Percentiles rank a stretch among this genome's conserved stretches.
These are phyloP conservation scores for Scheffersomyces spartinae DNA, from an alignment of 805 yeast species.

Conservation along the genomic window DNA sequence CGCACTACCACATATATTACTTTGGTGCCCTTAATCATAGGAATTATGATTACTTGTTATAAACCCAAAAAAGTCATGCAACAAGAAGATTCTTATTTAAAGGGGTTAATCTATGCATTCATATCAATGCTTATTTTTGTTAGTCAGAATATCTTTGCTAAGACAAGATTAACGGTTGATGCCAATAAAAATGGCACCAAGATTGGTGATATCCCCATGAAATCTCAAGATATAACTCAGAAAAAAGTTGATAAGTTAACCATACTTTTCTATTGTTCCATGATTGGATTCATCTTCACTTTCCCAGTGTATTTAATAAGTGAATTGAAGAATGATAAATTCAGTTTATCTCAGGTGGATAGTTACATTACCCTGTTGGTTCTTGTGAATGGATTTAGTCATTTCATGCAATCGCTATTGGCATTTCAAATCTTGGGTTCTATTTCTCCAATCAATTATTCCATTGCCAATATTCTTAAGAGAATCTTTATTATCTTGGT, in stretches of 20 bases:
- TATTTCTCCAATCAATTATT: constrained; percentile 66
- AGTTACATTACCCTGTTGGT: constrained; percentile 26
- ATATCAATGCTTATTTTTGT: constrained; percentile 59
- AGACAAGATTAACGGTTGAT: constrained; percentile 48
- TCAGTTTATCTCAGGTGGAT: constrained; percentile 21
- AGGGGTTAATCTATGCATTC: constrained; percentile 41
- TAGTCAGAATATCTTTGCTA: constrained; percentile 72
- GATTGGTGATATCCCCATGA: neutral
- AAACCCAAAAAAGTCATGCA: constrained; percentile 25
- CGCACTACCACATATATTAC: constrained; percentile 62
- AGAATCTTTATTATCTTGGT: constrained; percentile 59
- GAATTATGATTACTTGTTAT: constrained; percentile 74
- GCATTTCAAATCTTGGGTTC: constrained; percentile 69
- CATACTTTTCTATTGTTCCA: constrained; percentile 59
- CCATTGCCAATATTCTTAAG: constrained; percentile 68
- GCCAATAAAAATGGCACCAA: constrained; percentile 13
- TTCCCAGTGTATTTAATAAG: constrained; percentile 53
- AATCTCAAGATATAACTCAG: constrained; percentile 4
- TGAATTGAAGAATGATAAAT: constrained; percentile 29
- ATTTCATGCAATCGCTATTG: constrained; percentile 59
- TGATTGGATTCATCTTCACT: constrained; percentile 56
- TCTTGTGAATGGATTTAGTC: constrained; percentile 53
- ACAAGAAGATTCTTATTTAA: constrained; percentile 11
- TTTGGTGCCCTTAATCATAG: constrained; percentile 64
- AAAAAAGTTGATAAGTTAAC: constrained; percentile 57